Percentiles rank a stretch among this genome's conserved stretches.
Evolutionary conservation across 768 basidiomycete species (phyloP).

Genomic region (Lepiota venenata): DNA sequence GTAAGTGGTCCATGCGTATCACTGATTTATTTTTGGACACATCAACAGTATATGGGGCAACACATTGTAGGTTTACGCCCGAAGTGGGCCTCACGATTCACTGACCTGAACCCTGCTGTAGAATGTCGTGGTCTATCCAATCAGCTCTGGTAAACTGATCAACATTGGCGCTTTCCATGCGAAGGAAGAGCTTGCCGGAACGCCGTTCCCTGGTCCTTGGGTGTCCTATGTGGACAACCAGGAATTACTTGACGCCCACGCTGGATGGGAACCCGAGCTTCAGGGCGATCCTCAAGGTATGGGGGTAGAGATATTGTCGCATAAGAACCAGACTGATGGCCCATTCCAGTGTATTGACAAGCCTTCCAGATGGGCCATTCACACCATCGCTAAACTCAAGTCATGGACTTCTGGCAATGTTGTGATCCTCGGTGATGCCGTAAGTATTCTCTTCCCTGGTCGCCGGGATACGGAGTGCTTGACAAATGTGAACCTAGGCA

Average conservation of each 20-base stretch:
- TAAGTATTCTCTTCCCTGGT: slow-evolving; percentile 15
- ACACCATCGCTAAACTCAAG: slow-evolving; percentile 31
- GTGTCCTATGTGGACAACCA: slow-evolving; percentile 33
- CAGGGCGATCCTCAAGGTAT: slow-evolving; percentile 41
- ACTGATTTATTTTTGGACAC: not conserved
- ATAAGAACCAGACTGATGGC: not conserved
- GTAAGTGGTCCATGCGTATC: not conserved
- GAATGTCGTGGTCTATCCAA: slow-evolving; percentile 32
- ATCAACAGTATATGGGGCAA: slow-evolving; percentile 27
- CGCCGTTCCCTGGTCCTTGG: slow-evolving; percentile 28
- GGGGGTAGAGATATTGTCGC: not conserved
- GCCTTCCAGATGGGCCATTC: slow-evolving; percentile 39
- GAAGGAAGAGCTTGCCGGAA: slow-evolving; percentile 26
- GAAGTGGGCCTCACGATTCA: not conserved
- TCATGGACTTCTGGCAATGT: slow-evolving; percentile 34
- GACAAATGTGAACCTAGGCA: slow-evolving; percentile 24
- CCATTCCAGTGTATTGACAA: slow-evolving; percentile 27
- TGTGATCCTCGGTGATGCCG: slow-evolving; percentile 43
- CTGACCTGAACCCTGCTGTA: slow-evolving; percentile 5
- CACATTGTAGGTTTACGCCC: slow-evolving; percentile 21
- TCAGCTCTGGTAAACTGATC: slow-evolving; percentile 27
- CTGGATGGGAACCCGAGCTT: slow-evolving; percentile 43
- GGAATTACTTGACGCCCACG: slow-evolving; percentile 35
- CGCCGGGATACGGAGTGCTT: not conserved
- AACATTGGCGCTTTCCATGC: slow-evolving; percentile 27